Conservation (phyloP, 1,139 yeast genomes). For the Debaryomycetaceae sp. region DNA sequence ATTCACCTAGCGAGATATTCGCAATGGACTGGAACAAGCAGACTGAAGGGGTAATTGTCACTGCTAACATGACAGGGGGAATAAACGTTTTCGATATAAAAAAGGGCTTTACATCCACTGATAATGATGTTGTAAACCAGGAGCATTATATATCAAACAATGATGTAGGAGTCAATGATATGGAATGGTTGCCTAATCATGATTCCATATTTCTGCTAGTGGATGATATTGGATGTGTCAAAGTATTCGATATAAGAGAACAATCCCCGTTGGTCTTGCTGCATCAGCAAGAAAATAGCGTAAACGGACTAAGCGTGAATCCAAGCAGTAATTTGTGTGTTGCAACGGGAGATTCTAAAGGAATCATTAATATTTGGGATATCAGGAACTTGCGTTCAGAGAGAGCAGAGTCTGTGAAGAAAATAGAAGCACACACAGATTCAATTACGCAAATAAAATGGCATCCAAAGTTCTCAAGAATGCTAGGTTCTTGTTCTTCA, state of each 20-base stretch:
- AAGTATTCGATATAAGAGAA: conserved; percentile 49
- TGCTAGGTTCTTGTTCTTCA: conserved; percentile 70
- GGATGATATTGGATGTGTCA: conserved; percentile 53
- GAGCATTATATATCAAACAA: conserved; percentile 11
- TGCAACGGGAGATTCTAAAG: conserved; percentile 71
- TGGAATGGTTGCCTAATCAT: conserved; percentile 60
- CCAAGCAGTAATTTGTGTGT: conserved; percentile 48
- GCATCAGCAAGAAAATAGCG: conserved; percentile 40
- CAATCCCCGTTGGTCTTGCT: conserved; percentile 17
- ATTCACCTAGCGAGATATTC: conserved; percentile 28
- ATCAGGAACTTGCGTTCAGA: conserved; percentile 43
- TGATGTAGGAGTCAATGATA: conserved; percentile 52
- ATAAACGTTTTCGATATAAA: conserved; percentile 35
- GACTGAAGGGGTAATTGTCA: conserved; percentile 31
- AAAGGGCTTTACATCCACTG: conserved; percentile 14
- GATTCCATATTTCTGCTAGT: conserved; percentile 54
- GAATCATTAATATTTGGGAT: conserved; percentile 66
- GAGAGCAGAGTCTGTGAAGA: conserved; percentile 12
- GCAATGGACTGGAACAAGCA: conserved; percentile 47
- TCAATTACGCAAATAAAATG: conserved; percentile 72
- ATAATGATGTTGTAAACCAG: conserved; percentile 8
- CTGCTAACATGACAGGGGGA: conserved; percentile 37
- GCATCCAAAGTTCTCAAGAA: conserved; percentile 61
- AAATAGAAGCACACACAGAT: conserved; percentile 48
- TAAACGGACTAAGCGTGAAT: conserved; percentile 68